phyloP scores from a whole-genome alignment of 2,329 filamentous ascomycete genomes.

The Lecanicillium sp. region DNA sequence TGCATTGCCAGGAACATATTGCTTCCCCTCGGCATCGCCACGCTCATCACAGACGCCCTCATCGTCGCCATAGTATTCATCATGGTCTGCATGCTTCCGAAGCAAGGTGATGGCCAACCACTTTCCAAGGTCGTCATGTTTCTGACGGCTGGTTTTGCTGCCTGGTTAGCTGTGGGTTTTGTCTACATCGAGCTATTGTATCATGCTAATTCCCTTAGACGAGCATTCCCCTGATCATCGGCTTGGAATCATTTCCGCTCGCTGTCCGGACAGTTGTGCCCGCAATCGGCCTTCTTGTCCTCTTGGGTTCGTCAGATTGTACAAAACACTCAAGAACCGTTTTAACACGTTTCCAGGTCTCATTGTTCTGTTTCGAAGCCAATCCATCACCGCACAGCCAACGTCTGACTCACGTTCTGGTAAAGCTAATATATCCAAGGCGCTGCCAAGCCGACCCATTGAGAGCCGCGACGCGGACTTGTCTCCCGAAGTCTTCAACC shows the following conservation, averaged over 20 bases:
- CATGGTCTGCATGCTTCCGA: constrained; percentile 23
- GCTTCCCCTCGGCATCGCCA: constrained; percentile 38
- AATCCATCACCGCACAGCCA: neutral
- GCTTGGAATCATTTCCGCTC: constrained; percentile 36
- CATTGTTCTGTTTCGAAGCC: neutral
- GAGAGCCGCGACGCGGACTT: neutral
- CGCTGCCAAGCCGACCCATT: neutral
- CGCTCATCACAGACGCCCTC: constrained; percentile 39
- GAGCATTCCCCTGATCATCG: constrained; percentile 47
- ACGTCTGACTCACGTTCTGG: neutral
- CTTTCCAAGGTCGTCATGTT: constrained; percentile 34
- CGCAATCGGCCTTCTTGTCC: constrained; percentile 41
- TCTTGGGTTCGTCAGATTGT: constrained; percentile 34
- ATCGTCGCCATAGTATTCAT: constrained; percentile 36
- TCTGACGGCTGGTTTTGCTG: constrained; percentile 37
- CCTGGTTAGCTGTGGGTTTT: constrained; percentile 50
- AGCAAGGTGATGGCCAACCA: constrained; percentile 24
- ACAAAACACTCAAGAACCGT: neutral
- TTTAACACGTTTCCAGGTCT: constrained; percentile 4
- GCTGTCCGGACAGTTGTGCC: constrained; percentile 45
- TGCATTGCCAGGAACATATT: constrained; percentile 45
- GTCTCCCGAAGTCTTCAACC: neutral
- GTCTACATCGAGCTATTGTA: neutral
- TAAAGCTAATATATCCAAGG: constrained; percentile 1
- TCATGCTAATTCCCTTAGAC: constrained; percentile 30